Conservation (phyloP, 768 basidiomycete genomes). For the Macrolepiota fuliginosa region DNA sequence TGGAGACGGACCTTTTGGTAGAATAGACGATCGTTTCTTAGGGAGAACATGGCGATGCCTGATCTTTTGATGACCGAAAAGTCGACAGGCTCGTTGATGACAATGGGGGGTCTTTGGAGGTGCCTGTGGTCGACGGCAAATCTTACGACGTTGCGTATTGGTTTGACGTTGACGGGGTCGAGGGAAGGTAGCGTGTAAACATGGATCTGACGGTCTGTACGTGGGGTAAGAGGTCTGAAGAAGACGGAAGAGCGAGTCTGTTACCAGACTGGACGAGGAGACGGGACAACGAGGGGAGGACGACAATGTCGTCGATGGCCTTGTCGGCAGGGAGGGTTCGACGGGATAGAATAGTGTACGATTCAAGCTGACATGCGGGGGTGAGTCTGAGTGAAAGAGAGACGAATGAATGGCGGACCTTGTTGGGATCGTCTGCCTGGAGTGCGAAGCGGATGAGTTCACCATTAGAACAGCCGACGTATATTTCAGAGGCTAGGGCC, state of each 20-base stretch:
- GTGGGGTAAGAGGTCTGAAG: not conserved
- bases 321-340: constrained; percentile 68
- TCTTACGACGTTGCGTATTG: constrained; percentile 76
- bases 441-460: constrained; percentile 78
- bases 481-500: constrained; percentile 81
- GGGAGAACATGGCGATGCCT: constrained; percentile 58
- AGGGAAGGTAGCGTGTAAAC: constrained; percentile 82
- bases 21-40: constrained; percentile 59
- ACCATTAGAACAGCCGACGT: constrained; percentile 84
- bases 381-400: not conserved
- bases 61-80: constrained; percentile 73
- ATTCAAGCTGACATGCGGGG: constrained; percentile 41
- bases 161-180: constrained; percentile 72
- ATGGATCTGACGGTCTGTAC: constrained; percentile 61
- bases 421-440: constrained; percentile 52
- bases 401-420: constrained; percentile 29
- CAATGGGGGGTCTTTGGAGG: constrained; percentile 43
- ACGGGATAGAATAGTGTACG: constrained; percentile 66
- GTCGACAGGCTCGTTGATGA: constrained; percentile 52
- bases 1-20: constrained; percentile 50
- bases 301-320: constrained; percentile 75
- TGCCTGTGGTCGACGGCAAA: constrained; percentile 84
- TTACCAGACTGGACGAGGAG: constrained; percentile 75
- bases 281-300: constrained; percentile 73
- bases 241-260: not conserved